Evolutionary conservation across 2,329 filamentous ascomycete species (phyloP).

Genomic region (Metarhizium sp.): DNA sequence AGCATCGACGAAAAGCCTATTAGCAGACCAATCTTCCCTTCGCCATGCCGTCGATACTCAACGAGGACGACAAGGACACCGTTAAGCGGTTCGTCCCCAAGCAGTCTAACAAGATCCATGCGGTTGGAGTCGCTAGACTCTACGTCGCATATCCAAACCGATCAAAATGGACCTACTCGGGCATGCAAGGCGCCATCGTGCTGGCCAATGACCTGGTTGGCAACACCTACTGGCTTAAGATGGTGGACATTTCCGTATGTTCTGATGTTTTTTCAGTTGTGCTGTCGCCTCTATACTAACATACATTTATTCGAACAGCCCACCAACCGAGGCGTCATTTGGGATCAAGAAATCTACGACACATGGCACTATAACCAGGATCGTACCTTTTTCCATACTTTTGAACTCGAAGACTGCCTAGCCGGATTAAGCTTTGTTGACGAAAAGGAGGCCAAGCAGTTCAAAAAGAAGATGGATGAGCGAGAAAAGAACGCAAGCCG

Average conservation of each 20-base stretch:
- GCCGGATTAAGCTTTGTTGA: conserved; percentile 88
- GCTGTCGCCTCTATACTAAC: background rate
- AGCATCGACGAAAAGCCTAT: background rate
- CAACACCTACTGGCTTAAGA: conserved; percentile 93
- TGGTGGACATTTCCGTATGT: conserved; percentile 86
- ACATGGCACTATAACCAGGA: conserved; percentile 94
- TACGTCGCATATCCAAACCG: conserved; percentile 86
- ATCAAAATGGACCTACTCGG: conserved; percentile 86
- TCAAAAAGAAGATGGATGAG: conserved; percentile 96
- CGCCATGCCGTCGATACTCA: conserved; percentile 60
- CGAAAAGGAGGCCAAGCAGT: conserved; percentile 94
- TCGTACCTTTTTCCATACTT: conserved; percentile 93
- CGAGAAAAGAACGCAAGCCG: conserved; percentile 93
- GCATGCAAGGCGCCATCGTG: conserved; percentile 82
- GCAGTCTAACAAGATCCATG: conserved; percentile 92
- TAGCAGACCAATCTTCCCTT: background rate
- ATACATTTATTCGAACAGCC: conserved; percentile 37
- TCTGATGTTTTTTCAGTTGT: too few species aligned
- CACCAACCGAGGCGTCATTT: conserved; percentile 75
- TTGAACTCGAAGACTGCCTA: conserved; percentile 87
- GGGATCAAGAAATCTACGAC: conserved; percentile 98
- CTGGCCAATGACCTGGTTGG: conserved; percentile 91
- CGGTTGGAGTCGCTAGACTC: conserved; percentile 84
- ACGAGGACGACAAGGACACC: conserved; percentile 89
- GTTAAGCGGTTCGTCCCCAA: conserved; percentile 93